Base-by-base conservation (phyloP, 163 green algal species). In the Chlamydomonas reinhardtii region DNA sequence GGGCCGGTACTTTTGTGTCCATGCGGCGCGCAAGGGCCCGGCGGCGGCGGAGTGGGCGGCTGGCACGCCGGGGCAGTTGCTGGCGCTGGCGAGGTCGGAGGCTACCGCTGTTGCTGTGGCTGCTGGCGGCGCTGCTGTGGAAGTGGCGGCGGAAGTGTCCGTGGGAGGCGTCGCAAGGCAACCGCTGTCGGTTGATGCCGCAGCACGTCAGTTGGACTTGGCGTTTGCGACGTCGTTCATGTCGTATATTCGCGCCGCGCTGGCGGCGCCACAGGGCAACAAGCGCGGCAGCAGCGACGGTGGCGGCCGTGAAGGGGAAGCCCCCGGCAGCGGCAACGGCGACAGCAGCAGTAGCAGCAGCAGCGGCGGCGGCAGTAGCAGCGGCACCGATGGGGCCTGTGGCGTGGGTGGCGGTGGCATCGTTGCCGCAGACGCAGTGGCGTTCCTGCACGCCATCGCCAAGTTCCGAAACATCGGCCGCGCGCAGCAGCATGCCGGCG, bases 221-320 rank as follows among this genome's bases (percentile, higher is more conserved):
- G 62, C 62, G 8, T 74, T 83, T 37, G 8, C 62, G 8, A 29
- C 35, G 29, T 2, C 24, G 17, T 65, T 64, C 37, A 83, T 74
- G 76, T 83, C 76, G 76, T 74, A 74, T 62, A 61, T 83, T 4
- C 62, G 37, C 31, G 66, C 25, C 11, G 76, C 35, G 2, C 62
- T 83, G 76, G 39, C 39, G 8, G 39, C 39, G 39, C 39, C 39
- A 8, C 39, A 5, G 39, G 39, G 39, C 39, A 8, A 5, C 39
- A 48, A 8, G 5, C 5, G 39, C 37, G 37, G 35, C 48, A 14
- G 48, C 48, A 56, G 11, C 48, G 48, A 14, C 11, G 19, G 48
- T 14, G 11, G 9, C 48, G 48, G 48, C 48, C 11, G 11, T 12
- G 48, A 19, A 9, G 48, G 48, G 12, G 48, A 12, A 56, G 48